phyloP scores from a whole-genome alignment of 768 basidiomycete genomes.

The Pleurotus platypus region DNA sequence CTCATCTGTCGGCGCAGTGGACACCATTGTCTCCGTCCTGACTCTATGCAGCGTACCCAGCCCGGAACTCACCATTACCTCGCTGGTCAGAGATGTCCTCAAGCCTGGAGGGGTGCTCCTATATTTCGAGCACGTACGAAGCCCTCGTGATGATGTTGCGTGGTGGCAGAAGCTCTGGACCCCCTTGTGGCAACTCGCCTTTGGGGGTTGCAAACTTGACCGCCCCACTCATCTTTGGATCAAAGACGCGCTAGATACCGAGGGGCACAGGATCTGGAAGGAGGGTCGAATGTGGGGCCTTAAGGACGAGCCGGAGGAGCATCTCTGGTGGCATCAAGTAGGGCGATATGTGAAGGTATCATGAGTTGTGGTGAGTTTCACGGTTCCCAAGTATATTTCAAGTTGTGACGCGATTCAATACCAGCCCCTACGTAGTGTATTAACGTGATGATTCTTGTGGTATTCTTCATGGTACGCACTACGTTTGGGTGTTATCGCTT shows the following conservation, averaged over 20 bases:
- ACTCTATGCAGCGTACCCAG: conserved; percentile 64
- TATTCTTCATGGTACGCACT: no score
- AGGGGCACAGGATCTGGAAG: conserved; percentile 44
- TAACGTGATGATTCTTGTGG: no score
- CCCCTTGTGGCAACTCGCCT: conserved; percentile 56
- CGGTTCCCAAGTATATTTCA: no score
- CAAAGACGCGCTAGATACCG: conserved; percentile 22
- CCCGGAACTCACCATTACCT: conserved; percentile 43
- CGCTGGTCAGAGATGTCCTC: conserved; percentile 48
- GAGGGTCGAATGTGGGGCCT: conserved; percentile 42
- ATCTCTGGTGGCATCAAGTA: conserved; percentile 55
- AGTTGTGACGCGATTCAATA: no score
- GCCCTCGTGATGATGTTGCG: conserved; percentile 45
- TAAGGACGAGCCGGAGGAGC: conserved; percentile 50
- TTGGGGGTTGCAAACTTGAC: conserved; percentile 66
- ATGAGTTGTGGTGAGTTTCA: no score
- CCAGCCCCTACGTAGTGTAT: no score
- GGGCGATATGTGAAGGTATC: conserved; percentile 51
- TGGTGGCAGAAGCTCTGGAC: conserved; percentile 78
- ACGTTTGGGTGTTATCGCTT: no score
- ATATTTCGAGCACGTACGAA: conserved; percentile 70
- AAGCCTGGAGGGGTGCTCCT: conserved; percentile 63
- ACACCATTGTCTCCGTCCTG: conserved; percentile 64
- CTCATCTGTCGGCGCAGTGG: conserved; percentile 33
- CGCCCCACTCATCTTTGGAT: conserved; percentile 51